A percentile compares a stretch with the other conserved stretches of the same genome.
phyloP scores from a whole-genome alignment of 371 early-diverging fungal genomes.

The Mortierella sp. region DNA sequence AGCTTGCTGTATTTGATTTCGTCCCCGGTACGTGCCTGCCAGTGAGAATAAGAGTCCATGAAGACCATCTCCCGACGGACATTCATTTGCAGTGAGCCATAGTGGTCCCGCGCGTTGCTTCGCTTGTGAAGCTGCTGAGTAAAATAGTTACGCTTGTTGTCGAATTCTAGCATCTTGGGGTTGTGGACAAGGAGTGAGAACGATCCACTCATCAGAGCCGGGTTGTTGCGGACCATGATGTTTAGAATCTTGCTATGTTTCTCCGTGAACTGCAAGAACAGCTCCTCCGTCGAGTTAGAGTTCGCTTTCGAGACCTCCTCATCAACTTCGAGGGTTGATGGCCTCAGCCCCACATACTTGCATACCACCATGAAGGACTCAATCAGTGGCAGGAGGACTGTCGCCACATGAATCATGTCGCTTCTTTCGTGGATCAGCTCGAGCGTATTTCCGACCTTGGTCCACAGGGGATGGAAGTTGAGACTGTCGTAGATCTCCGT shows the following conservation, averaged over 20 bases:
- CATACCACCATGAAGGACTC: slow-evolving; percentile 98
- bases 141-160: slow-evolving; percentile 98
- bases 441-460: slow-evolving; percentile 79
- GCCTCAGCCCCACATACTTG: slow-evolving; percentile 67
- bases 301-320: slow-evolving; percentile 40
- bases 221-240: slow-evolving; percentile 97
- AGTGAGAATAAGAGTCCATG: slow-evolving; percentile 96
- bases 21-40: slow-evolving; percentile 90
- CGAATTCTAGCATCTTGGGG: slow-evolving; percentile 98
- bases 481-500: slow-evolving; percentile 78
- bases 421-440: slow-evolving; percentile 77
- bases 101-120: slow-evolving; percentile 70
- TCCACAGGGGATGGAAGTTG: slow-evolving; percentile 83
- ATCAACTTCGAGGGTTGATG: slow-evolving; percentile 50
- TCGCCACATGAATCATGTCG: slow-evolving; percentile 90
- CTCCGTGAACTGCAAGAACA: slow-evolving; percentile 93
- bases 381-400: slow-evolving; percentile 93
- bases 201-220: slow-evolving; percentile 94
- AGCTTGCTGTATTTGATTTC: slow-evolving; percentile 95
- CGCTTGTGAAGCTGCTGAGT: slow-evolving; percentile 93
- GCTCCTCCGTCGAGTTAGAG: slow-evolving; percentile 66
- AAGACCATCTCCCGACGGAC: slow-evolving; percentile 96
- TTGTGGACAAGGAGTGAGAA: slow-evolving; percentile 95
- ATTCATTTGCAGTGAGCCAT: slow-evolving; percentile 83
- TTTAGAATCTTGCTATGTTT: slow-evolving; percentile 96